Evolutionary conservation across 2,329 filamentous ascomycete species (phyloP).

Genomic region (Cladorrhinum sp.): DNA sequence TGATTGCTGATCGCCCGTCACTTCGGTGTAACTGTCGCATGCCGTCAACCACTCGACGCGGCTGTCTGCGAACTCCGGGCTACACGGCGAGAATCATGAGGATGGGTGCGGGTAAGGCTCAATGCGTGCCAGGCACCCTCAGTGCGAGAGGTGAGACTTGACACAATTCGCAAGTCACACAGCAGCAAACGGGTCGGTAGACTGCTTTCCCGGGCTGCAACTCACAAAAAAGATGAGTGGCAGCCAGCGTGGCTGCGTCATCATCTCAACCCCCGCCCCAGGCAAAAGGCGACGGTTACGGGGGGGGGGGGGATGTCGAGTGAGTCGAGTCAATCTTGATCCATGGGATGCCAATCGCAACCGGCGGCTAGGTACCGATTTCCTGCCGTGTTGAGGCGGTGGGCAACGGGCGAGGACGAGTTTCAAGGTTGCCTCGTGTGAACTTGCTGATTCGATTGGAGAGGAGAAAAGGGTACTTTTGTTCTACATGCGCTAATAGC

Average conservation of each 20-base stretch:
- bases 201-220: conserved; percentile 6
- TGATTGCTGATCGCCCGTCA: conserved; percentile 4
- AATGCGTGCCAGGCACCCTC: conserved; percentile 17
- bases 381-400: conserved; percentile 1
- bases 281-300: not conserved
- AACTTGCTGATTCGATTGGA: not conserved
- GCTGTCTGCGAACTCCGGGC: conserved; percentile 3
- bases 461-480: not conserved
- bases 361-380: conserved; percentile 10
- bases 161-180: conserved; percentile 12
- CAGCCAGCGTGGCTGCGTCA: conserved; percentile 8
- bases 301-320: conserved; percentile 1
- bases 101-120: conserved; percentile 13
- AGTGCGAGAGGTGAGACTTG: not conserved
- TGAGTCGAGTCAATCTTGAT: not conserved
- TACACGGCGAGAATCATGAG: conserved; percentile 14
- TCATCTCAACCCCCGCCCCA: not conserved
- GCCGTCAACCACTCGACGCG: not conserved
- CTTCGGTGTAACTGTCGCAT: conserved; percentile 1
- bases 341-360: conserved; percentile 7
- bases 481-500: not conserved
- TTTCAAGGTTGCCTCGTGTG: not conserved
- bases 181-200: conserved; percentile 23
- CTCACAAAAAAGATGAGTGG: not conserved
- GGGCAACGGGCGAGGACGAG: not conserved